These are phyloP conservation scores for Colletotrichum sojae DNA, from an alignment of 2,329 filamentous ascomycete species.

Conservation along the genomic window DNA sequence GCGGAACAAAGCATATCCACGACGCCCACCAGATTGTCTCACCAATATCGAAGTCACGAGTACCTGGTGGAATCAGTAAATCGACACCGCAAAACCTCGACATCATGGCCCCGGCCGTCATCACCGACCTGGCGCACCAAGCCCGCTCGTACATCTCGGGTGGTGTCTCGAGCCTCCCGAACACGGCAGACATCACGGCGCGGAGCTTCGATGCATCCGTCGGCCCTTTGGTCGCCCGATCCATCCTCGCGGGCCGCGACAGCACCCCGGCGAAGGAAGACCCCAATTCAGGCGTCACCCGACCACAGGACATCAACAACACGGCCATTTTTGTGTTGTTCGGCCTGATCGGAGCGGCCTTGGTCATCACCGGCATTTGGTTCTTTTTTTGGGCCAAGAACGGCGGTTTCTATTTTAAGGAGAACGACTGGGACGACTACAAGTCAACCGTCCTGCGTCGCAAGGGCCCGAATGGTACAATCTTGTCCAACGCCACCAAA, in stretches of 20 bases:
- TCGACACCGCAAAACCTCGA: not conserved
- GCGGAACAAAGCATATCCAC: constrained; percentile 44
- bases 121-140: constrained; percentile 42
- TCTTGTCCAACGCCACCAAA: constrained; percentile 85
- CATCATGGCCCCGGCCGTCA: constrained; percentile 59
- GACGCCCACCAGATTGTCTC: not conserved
- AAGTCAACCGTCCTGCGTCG: constrained; percentile 93
- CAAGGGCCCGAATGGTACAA: constrained; percentile 89
- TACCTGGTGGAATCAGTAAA: not conserved
- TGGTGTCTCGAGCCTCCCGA: constrained; percentile 47
- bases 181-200: constrained; percentile 36
- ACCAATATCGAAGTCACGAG: not conserved
- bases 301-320: constrained; percentile 72
- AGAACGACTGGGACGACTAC: constrained; percentile 98
- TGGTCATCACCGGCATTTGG: constrained; percentile 87
- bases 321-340: constrained; percentile 87
- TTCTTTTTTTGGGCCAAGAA: constrained; percentile 99
- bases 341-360: constrained; percentile 82
- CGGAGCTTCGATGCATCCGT: constrained; percentile 50
- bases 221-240: constrained; percentile 60
- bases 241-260: constrained; percentile 58
- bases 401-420: constrained; percentile 88
- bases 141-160: constrained; percentile 47
- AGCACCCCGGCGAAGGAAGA: constrained; percentile 50
- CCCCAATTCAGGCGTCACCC: constrained; percentile 64